Evolutionary conservation across 1,139 yeast genomes (phyloP).

Genomic region (Geotrichum histeridarum): DNA sequence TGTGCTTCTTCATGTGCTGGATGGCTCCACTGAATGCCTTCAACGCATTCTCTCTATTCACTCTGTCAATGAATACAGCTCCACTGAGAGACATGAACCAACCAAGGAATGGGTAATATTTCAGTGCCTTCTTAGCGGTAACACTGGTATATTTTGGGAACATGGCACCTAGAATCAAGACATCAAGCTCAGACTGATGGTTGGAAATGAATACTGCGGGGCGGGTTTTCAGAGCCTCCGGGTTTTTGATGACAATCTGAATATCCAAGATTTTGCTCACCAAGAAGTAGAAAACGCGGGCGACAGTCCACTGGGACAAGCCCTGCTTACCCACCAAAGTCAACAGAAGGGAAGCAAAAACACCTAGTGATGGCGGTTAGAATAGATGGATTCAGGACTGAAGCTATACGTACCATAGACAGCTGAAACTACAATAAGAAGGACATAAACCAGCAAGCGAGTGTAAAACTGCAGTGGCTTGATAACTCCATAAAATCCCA

Average conservation of each 20-base stretch:
- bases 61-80: slow-evolving; percentile 83
- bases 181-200: slow-evolving; percentile 85
- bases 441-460: slow-evolving; percentile 34
- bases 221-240: slow-evolving; percentile 44
- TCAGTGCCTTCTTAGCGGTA: slow-evolving; percentile 82
- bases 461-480: slow-evolving; percentile 38
- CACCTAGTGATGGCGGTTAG: slow-evolving; percentile 43
- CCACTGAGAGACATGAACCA: slow-evolving; percentile 95
- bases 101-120: slow-evolving; percentile 87
- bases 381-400: background rate
- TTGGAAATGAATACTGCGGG: slow-evolving; percentile 86
- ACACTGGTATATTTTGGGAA: slow-evolving; percentile 90
- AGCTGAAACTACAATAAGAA: slow-evolving; percentile 33
- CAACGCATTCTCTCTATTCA: slow-evolving; percentile 69
- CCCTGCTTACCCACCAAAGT: slow-evolving; percentile 69
- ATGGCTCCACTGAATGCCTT: slow-evolving; percentile 70
- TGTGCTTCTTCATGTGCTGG: slow-evolving; percentile 50
- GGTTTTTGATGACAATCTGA: slow-evolving; percentile 61
- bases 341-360: slow-evolving; percentile 63
- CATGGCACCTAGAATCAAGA: slow-evolving; percentile 68
- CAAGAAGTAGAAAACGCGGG: slow-evolving; percentile 66
- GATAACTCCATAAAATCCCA: slow-evolving; percentile 36
- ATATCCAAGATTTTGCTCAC: slow-evolving; percentile 63
- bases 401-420: slow-evolving; percentile 28
- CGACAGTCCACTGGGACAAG: slow-evolving; percentile 85